phyloP scores from a whole-genome alignment of 129 eudicot genomes.

The Scalesia atractyloides region DNA sequence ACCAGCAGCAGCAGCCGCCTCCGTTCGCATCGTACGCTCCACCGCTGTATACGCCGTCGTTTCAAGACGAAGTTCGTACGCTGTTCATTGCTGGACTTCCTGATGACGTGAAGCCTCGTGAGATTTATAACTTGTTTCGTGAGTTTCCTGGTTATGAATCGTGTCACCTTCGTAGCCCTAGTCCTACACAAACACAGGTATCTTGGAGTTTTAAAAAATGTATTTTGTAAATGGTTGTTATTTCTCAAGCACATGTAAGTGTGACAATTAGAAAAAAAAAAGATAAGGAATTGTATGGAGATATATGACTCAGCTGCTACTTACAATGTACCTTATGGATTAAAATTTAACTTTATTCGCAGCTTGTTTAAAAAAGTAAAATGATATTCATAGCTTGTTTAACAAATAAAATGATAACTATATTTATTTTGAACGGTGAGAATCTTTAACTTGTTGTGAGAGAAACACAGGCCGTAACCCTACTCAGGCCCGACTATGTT shows the following conservation, averaged over 20 bases:
- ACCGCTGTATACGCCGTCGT: slow-evolving; percentile 35
- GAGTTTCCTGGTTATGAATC: slow-evolving; percentile 86
- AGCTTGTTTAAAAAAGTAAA: neutral
- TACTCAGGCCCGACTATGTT: no score
- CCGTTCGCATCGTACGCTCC: slow-evolving; percentile 48
- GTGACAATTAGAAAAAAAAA: neutral
- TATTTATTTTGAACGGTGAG: no score
- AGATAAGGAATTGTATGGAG: neutral
- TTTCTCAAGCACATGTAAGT: neutral
- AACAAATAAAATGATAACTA: slow-evolving; percentile 8
- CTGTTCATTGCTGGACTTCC: slow-evolving; percentile 94
- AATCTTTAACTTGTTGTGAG: no score
- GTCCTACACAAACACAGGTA: slow-evolving; percentile 62
- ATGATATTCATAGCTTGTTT: slow-evolving; percentile 3
- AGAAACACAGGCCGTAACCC: no score
- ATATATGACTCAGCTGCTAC: neutral
- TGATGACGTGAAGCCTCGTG: slow-evolving; percentile 84
- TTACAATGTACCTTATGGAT: neutral
- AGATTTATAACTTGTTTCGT: slow-evolving; percentile 79
- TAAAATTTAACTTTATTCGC: slow-evolving; percentile 1
- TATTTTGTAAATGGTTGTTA: neutral
- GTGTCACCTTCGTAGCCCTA: slow-evolving; percentile 74
- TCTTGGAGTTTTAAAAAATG: neutral
- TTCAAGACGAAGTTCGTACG: slow-evolving; percentile 75
- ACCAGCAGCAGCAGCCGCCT: slow-evolving; percentile 23